Base-by-base conservation (phyloP, 2,329 filamentous ascomycete species). In the Colletotrichum noveboracense region DNA sequence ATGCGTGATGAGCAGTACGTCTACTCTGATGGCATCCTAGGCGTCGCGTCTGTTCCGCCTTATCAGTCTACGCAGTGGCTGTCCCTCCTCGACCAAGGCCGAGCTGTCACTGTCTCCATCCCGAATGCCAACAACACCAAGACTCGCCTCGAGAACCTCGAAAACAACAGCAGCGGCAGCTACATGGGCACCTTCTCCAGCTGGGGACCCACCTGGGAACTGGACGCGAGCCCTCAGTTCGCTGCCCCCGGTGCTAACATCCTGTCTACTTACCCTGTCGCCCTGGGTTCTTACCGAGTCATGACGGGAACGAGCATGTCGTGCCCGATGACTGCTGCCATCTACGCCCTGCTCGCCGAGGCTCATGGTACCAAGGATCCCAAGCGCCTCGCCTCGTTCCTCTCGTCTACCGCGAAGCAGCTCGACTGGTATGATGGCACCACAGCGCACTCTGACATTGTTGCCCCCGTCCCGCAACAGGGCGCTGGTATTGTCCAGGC, bases 201-300 rank as follows among this genome's bases (percentile, higher is more conserved):
- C 14, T 93, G 91, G 91, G 91, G 91, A 7, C 91, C 91, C 2
- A 91, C 88, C 2, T 92, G 87, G 80, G 90, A 93, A 79, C 83
- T 91, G 76, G 87, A 89, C 55, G 82, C 89, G 55, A 91, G 91
- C 80, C 90, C 91, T 3, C 87, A 91, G 77, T 81, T 92, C 52
- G 88, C 87, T 10, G 84, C 89, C 1, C 89, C 90, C 4, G 90
- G 91, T 32, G 90, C 89, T 66, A 86, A 87, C 68, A 92, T 93
- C 61, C 82, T 93, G 28, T 92, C 90, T 7, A 92, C 91, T 0
- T 93, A 85, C 76, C 90, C 89, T 0, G 80, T 86, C 3, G 82
- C 82, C 2, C 78, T 84, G 28, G 88, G 88, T 28, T 82, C 83
- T n/a, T 93, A 91, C 66, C 87, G 86, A n/a, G 86, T 91, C 2